Base-by-base conservation (phyloP, 1,284 basidiomycete species). In the Amylostereum chailletii region DNA sequence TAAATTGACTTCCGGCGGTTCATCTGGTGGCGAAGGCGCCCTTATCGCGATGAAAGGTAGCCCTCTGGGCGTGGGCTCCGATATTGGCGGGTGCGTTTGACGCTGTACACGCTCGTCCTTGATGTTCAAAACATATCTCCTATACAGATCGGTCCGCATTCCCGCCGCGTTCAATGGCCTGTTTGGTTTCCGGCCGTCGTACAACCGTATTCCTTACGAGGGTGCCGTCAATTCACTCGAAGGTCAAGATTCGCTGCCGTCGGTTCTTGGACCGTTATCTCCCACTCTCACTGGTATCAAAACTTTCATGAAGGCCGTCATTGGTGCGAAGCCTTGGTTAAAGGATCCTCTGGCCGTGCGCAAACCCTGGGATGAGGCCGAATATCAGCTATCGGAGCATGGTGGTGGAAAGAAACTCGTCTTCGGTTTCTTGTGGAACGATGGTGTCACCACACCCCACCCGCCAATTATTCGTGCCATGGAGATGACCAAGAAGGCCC, bases 1-100 rank as follows among this genome's bases (percentile, higher is more conserved):
- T 1, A 56, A 58, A 4, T 65, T 75, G n/a, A 74, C 72, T 4
- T 62, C 67, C 2, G 79, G 79, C 4, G 79, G 79, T 0, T 77
- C 74, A 0, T 75, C 73, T 0, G 79, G 79, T 5, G 79, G 79
- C 5, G 79, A 82, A 60, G 71, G 75, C 5, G 77, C 79, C 0
- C 65, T 83, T 3, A 61, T 80, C 4, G 81, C 77, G 0, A 70
- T 74, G 74, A 79, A 69, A 60, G 82, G 82, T 4, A 79, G 77
- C 46, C 77, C 79, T 0, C 62, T 88, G 26, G 86, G 85, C 8
- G 75, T 88, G 1, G 85, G 85, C 5, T 82, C 82, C 4, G 84
- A 88, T 60, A 77, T 43, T 30, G 42, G 42, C 42, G 42, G 42
- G 61, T 62, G 42, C 45, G 45, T 41, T 38, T 30, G 31, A 3